Percentiles rank a stretch among this genome's conserved stretches.
phyloP scores from a whole-genome alignment of 106 monocot genomes.

The Acanthochlamys bracteata region DNA sequence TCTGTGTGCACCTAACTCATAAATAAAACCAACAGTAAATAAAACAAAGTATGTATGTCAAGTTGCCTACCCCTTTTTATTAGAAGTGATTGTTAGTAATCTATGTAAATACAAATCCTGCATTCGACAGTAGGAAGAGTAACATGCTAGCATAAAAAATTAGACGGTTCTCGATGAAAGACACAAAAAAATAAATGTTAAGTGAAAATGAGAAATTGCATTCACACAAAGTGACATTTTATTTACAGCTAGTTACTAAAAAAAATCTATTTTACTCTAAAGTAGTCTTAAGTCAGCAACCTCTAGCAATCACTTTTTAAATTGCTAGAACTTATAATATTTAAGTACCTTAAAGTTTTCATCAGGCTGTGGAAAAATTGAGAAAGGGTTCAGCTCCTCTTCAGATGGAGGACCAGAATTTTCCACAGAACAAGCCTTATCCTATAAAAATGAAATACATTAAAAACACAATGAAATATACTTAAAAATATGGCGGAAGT shows the following conservation, averaged over 20 bases:
- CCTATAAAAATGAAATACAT: constrained; percentile 19
- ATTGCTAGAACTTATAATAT: background rate
- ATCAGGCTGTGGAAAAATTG: constrained; percentile 81
- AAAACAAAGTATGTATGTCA: too few species aligned
- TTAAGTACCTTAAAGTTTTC: constrained; percentile 76
- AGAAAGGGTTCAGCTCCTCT: constrained; percentile 83
- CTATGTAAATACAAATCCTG: too few species aligned
- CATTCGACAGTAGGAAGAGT: too few species aligned
- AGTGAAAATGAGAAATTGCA: too few species aligned
- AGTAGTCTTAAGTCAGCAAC: background rate
- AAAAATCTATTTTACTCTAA: too few species aligned
- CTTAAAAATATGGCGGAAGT: too few species aligned
- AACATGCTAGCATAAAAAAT: too few species aligned
- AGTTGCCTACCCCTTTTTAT: too few species aligned
- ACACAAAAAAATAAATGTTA: background rate
- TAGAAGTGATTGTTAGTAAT: too few species aligned
- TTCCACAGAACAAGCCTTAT: constrained; percentile 17
- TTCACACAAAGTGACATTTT: too few species aligned
- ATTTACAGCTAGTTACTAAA: too few species aligned
- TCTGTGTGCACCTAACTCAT: constrained; percentile 77
- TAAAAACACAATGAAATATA: background rate
- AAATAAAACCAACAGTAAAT: background rate
- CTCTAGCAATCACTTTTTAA: background rate
- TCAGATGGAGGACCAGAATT: constrained; percentile 26
- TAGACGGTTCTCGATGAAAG: too few species aligned